phyloP scores from a whole-genome alignment of 2,329 filamentous ascomycete genomes.

The Bipolaris victoriae region DNA sequence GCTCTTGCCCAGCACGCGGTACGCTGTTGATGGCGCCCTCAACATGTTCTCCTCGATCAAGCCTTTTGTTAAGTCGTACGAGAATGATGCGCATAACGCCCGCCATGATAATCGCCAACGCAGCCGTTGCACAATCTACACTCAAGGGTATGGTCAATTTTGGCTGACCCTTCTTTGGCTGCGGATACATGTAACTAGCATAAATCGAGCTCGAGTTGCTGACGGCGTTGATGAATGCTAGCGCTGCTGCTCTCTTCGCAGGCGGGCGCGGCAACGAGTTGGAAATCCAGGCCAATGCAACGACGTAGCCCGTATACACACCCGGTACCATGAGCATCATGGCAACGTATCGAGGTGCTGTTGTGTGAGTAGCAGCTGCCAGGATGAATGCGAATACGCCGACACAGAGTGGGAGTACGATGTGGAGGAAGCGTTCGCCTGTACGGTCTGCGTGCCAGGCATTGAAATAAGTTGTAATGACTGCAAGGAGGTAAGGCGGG shows the following conservation, averaged over 20 bases:
- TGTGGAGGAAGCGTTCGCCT: conserved; percentile 73
- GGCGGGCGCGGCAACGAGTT: conserved; percentile 77
- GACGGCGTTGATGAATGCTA: conserved; percentile 78
- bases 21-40: conserved; percentile 61
- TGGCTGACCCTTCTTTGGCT: conserved; percentile 45
- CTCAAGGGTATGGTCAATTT: conserved; percentile 64
- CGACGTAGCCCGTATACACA: conserved; percentile 66
- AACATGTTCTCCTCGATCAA: conserved; percentile 67
- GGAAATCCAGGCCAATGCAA: conserved; percentile 74
- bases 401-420: conserved; percentile 66
- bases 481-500: conserved; percentile 57
- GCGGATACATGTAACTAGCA: conserved; percentile 70
- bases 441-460: conserved; percentile 74
- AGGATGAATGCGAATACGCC: conserved; percentile 71
- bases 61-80: conserved; percentile 69
- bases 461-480: conserved; percentile 67
- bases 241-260: conserved; percentile 72
- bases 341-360: conserved; percentile 68
- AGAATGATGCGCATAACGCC: conserved; percentile 68
- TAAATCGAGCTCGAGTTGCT: conserved; percentile 74
- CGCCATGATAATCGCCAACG: conserved; percentile 68
- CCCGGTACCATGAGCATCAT: conserved; percentile 75
- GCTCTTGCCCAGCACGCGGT: conserved; percentile 62
- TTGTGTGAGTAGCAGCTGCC: conserved; percentile 65
- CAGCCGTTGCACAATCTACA: conserved; percentile 70